Base-by-base conservation (phyloP, 2,329 filamentous ascomycete species). In the Myriosclerotinia duriaeana region DNA sequence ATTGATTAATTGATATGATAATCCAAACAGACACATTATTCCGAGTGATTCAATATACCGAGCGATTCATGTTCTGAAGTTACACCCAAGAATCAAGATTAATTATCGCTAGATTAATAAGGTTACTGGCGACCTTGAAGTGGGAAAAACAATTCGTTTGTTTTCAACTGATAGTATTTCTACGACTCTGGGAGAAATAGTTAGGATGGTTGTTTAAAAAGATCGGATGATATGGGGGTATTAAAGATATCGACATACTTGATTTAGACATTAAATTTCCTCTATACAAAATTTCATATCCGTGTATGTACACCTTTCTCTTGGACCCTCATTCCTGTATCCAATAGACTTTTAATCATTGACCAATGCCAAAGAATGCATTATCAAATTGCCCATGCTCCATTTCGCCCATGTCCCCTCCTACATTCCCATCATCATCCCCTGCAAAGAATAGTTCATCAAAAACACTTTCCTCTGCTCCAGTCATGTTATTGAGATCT, bases 401-500 rank as follows among this genome's bases (percentile, higher is more conserved):
- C 66, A 76, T 72, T 36, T 70, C 71, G 26, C 69, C 42, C 9
- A 66, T 44, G n/a, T 56, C 73, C 17, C 67, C 70, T 26, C 67
- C 66, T 38, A 67, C 64, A 22, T 56, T 65, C 38, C 67, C 69
- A 46, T 73, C 72, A 42, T 69, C 68, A 17, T 66, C 70, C 14
- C 56, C 68, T 1, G 48, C 70, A 58, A 72, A 72, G 53, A 76
- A 74, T 62, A 77, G 70, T 56, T 75, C 72, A 42, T 77, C 72
- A 62, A 76, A 76, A 9, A 68, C 67, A 64, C 70, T 75, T 22
- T 74, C 72, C 15, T 72, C 72, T 20, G 67, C 73, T 26, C 71
- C 73, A 40, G 79, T 79, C 76, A 84, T 79, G 15, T 79, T 79
- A 74, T 84, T 78, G 69, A 86, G 82, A 69, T 86, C 82, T 0